phyloP scores from a whole-genome alignment of 768 basidiomycete genomes.

The Suillus lakei region DNA sequence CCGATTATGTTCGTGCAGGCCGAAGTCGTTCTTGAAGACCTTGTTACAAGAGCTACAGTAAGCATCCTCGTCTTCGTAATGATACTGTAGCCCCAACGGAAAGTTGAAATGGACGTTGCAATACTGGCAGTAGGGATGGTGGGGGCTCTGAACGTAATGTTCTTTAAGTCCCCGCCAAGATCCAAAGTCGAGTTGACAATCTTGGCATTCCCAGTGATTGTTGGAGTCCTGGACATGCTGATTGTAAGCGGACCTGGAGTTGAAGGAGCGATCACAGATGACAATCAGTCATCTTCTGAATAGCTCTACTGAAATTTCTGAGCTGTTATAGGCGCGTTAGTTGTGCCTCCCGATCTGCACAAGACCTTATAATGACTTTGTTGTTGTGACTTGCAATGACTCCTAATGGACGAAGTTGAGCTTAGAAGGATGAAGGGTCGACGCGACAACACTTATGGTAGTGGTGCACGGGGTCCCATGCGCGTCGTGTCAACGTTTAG shows the following conservation, averaged over 20 bases:
- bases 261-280: constrained; percentile 45
- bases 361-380: neutral
- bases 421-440: too few species aligned
- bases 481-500: too few species aligned
- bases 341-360: neutral
- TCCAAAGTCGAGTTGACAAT: constrained; percentile 52
- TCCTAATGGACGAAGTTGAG: neutral
- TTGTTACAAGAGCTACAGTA: constrained; percentile 48
- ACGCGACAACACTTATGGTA: too few species aligned
- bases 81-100: constrained; percentile 38
- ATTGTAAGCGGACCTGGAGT: constrained; percentile 24
- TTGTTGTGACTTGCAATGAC: neutral
- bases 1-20: constrained; percentile 52
- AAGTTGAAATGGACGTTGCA: constrained; percentile 53
- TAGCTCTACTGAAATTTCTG: neutral
- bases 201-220: constrained; percentile 49
- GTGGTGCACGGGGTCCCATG: too few species aligned
- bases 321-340: neutral
- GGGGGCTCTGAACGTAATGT: constrained; percentile 55
- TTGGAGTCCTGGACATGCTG: constrained; percentile 43
- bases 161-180: constrained; percentile 43
- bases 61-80: constrained; percentile 45
- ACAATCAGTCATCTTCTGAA: constrained; percentile 40
- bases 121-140: constrained; percentile 55
- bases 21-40: constrained; percentile 44